Conservation (phyloP, 2,329 filamentous ascomycete genomes). For the Trichoderma semiorbis region DNA sequence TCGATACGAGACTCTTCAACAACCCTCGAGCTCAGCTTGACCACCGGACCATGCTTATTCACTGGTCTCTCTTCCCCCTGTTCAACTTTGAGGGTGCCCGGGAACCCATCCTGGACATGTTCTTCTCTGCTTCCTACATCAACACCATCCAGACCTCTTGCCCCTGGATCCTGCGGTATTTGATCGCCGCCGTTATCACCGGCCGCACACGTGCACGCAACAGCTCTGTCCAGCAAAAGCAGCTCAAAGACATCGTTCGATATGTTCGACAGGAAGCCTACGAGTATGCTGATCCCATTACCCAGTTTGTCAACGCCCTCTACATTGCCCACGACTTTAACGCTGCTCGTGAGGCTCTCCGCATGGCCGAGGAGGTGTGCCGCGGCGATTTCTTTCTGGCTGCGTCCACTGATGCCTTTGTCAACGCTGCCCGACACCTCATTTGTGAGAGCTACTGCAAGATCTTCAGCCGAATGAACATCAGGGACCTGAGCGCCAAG, state of each 20-base stretch:
- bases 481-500: constrained; percentile 90
- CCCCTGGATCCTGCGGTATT: constrained; percentile 93
- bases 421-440: constrained; percentile 89
- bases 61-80: constrained; percentile 98
- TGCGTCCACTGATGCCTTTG: constrained; percentile 78
- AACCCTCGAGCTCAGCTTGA: constrained; percentile 93
- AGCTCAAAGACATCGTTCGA: constrained; percentile 94
- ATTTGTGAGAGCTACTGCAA: constrained; percentile 99
- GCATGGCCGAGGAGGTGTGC: constrained; percentile 84
- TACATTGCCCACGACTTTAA: constrained; percentile 88
- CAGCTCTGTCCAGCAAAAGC: constrained; percentile 88
- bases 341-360: constrained; percentile 85
- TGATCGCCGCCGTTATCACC: constrained; percentile 91
- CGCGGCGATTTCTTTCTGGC: constrained; percentile 94
- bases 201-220: constrained; percentile 80
- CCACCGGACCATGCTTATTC: constrained; percentile 94
- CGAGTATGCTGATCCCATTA: constrained; percentile 95
- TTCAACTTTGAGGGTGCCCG: constrained; percentile 95
- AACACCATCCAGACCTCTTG: constrained; percentile 99
- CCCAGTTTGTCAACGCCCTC: constrained; percentile 91
- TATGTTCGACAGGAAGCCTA: constrained; percentile 96
- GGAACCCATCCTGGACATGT: constrained; percentile 88
- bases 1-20: constrained; percentile 93
- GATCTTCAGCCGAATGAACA: constrained; percentile 98
- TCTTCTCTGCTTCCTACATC: constrained; percentile 97